Evolutionary conservation across 139 green algal species (phyloP).

Genomic region (Picochlorum sp.): DNA sequence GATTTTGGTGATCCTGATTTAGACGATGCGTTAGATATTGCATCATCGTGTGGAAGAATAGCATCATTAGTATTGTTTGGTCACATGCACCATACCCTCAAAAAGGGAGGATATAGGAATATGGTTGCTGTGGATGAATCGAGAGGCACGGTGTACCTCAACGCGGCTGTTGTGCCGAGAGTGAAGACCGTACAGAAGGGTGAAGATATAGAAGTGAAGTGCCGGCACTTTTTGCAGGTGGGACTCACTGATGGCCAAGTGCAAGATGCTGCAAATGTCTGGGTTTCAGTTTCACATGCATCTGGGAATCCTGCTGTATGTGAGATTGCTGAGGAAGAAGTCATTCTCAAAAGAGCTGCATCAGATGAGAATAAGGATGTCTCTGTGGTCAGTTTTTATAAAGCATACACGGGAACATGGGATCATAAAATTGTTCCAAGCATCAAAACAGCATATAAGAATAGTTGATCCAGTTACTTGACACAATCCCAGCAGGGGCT

Average conservation of each 20-base stretch:
- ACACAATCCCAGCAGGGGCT: no score
- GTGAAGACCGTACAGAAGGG: not conserved
- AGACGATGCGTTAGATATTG: slow-evolving; percentile 28
- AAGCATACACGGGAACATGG: slow-evolving; percentile 7
- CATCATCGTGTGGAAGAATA: slow-evolving; percentile 11
- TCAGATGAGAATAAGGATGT: not conserved
- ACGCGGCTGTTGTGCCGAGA: slow-evolving; percentile 58
- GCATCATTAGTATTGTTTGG: slow-evolving; percentile 49
- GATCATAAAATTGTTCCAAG: not conserved
- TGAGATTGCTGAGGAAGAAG: slow-evolving; percentile 4
- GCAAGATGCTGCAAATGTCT: slow-evolving; percentile 12
- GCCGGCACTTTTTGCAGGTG: slow-evolving; percentile 25
- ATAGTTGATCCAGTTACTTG: no score
- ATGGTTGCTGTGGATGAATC: slow-evolving; percentile 43
- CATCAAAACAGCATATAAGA: no score
- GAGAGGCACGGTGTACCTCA: slow-evolving; percentile 47
- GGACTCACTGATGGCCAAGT: slow-evolving; percentile 14
- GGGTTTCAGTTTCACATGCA: slow-evolving; percentile 7
- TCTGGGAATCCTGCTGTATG: not conserved
- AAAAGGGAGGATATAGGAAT: slow-evolving; percentile 26
- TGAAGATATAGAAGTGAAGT: not conserved
- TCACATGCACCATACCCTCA: slow-evolving; percentile 61
- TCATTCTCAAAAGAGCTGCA: not conserved
- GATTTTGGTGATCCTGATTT: slow-evolving; percentile 55
- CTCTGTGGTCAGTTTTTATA: slow-evolving; percentile 13